Base-by-base conservation (phyloP, 371 early-diverging fungal genomes). In the Syncephalastrum monosporum region DNA sequence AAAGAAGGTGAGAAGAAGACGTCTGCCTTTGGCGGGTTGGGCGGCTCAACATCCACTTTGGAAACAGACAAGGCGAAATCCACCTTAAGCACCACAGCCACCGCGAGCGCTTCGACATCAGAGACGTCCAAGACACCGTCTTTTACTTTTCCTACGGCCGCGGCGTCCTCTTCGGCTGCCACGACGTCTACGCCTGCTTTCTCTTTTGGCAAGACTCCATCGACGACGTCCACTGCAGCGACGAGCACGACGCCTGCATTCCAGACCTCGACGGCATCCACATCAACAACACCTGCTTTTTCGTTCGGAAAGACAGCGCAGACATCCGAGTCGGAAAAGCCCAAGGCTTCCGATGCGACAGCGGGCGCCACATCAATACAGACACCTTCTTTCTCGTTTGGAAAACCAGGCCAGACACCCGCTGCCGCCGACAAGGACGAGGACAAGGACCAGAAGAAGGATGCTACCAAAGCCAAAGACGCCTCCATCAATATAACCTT, bases 371-470 rank as follows among this genome's bases (percentile, higher is more conserved):
- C 55, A 19, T 21, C 53, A 33, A 41, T 55, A 13, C 27, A 27
- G 27, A 43, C 57, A 21, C 48, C 63, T 8, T 16, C 54, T 15
- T 65, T 65, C 47, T 54, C 65, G 7, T 65, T 65, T 41, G 60
- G 60, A 14, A 52, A 57, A 33, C 47, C 63, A n/a, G 14, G 53
- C n/a, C 25, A 47, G 14, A 4, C 62, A 5, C 16, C 56, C 42
- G 10, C 53, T 17, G 48, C 56, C 38, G 42, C 60, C 12, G 7
- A 58, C 7, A 21, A 21, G 21, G 21, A 21, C 21, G 21, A 21
- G 21, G 21, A 21, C 21, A 21, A 21, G 21, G 19, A 57, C 23
- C 38, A 44, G 27, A 19, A 56, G 6, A 25, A 56, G 21, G 42
- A 44, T n/a, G 42, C 52, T 25, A 5, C 50, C 0, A 42, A 25